Evolutionary conservation across 192 early-diverging fungal genomes (phyloP).

Genomic region (Globomyces pollinis-pini): DNA sequence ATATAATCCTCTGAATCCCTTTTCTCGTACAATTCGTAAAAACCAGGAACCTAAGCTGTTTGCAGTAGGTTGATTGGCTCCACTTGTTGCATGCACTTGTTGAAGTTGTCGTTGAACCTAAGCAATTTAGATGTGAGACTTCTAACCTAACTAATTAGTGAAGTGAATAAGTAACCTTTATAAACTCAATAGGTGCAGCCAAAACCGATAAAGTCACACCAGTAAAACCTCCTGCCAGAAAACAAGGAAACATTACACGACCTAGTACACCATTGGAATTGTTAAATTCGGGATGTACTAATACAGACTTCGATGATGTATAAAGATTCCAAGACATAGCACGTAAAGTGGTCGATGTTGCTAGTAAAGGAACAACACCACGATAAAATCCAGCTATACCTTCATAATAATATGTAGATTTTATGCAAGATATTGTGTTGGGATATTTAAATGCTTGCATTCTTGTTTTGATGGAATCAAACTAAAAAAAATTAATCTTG

Average conservation of each 20-base stretch:
- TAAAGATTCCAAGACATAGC: constrained; percentile 86
- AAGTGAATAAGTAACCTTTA: constrained; percentile 42
- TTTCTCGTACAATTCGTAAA: constrained; percentile 5
- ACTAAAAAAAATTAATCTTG: constrained; percentile 28
- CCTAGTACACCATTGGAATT: constrained; percentile 21
- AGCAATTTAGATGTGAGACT: no score
- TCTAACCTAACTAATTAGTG: background rate
- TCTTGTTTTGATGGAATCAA: constrained; percentile 95
- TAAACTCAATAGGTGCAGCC: constrained; percentile 47
- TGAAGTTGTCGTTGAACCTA: constrained; percentile 32
- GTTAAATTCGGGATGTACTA: background rate
- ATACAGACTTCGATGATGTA: constrained; percentile 49
- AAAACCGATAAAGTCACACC: constrained; percentile 12
- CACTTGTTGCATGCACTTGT: background rate
- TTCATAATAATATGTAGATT: constrained; percentile 68
- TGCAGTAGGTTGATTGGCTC: no score
- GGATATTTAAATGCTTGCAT: constrained; percentile 91
- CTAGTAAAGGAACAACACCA: constrained; percentile 73
- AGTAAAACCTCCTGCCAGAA: constrained; percentile 1
- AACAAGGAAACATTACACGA: constrained; percentile 4
- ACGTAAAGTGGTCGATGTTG: constrained; percentile 80
- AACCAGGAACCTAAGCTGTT: background rate
- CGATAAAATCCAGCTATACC: constrained; percentile 83
- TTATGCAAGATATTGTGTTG: constrained; percentile 70
- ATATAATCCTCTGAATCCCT: constrained; percentile 40